phyloP scores from a whole-genome alignment of 371 early-diverging fungal species.

The Mortierella sp. region DNA sequence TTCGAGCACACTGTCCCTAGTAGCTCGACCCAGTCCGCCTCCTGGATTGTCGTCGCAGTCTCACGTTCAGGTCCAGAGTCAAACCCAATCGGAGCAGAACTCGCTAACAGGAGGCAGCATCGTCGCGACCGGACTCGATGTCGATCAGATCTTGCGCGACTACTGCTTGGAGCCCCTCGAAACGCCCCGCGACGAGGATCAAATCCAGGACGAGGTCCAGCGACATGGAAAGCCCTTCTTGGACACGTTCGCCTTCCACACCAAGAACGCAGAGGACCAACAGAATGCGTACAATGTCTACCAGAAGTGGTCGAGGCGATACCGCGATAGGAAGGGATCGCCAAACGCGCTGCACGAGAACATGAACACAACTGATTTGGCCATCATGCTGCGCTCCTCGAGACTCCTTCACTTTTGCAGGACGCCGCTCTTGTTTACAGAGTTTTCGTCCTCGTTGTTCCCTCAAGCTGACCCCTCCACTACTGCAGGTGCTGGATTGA shows the following conservation, averaged over 20 bases:
- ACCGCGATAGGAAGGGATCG: constrained; percentile 59
- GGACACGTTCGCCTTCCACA: constrained; percentile 65
- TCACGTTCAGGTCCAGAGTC: constrained; percentile 15
- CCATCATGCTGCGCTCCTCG: constrained; percentile 72
- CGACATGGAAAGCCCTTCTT: constrained; percentile 74
- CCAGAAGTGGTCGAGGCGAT: constrained; percentile 76
- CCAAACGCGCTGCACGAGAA: constrained; percentile 61
- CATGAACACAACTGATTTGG: constrained; percentile 68
- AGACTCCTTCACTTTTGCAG: constrained; percentile 76
- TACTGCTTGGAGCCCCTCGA: constrained; percentile 61
- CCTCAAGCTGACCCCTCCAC: constrained; percentile 29
- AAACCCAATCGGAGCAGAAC: constrained; percentile 16
- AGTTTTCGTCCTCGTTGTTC: constrained; percentile 56
- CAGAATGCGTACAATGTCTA: constrained; percentile 76
- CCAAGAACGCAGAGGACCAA: constrained; percentile 71
- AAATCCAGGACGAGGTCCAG: constrained; percentile 65
- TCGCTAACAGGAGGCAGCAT: constrained; percentile 13
- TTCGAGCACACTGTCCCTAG: constrained; percentile 30
- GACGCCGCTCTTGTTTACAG: constrained; percentile 72
- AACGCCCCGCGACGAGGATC: constrained; percentile 47
- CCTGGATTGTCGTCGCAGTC: constrained; percentile 10
- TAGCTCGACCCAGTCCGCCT: constrained; percentile 37
- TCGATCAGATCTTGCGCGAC: constrained; percentile 68
- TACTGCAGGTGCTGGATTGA: neutral
- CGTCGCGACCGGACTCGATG: constrained; percentile 55